These are phyloP conservation scores for Blumeria graminis DNA, from an alignment of 2,329 filamentous ascomycete genomes.

Conservation along the genomic window DNA sequence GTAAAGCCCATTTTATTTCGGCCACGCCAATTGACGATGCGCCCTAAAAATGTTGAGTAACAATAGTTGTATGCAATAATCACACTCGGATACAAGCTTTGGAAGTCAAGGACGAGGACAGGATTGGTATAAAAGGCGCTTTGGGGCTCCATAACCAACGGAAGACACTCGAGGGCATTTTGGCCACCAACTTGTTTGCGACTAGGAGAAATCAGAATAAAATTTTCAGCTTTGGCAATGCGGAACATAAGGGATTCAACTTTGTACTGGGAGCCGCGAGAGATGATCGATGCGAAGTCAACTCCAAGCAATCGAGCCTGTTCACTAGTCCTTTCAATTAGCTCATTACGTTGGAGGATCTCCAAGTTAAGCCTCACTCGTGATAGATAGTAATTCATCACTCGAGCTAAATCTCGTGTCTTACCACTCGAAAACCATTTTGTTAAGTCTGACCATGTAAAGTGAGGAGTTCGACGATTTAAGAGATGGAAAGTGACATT, in stretches of 20 bases:
- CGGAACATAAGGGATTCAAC: slow-evolving; percentile 98
- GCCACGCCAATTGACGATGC: slow-evolving; percentile 70
- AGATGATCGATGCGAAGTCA: slow-evolving; percentile 93
- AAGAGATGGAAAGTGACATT: slow-evolving; percentile 84
- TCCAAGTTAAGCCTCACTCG: slow-evolving; percentile 67
- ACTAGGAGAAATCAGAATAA: slow-evolving; percentile 70
- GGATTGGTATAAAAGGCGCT: slow-evolving; percentile 86
- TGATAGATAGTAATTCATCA: slow-evolving; percentile 53
- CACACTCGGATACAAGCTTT: slow-evolving; percentile 84
- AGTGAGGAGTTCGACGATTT: slow-evolving; percentile 71
- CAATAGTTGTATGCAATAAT: slow-evolving; percentile 99
- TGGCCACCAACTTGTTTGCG: slow-evolving; percentile 80
- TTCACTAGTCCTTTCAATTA: slow-evolving; percentile 74
- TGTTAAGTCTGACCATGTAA: slow-evolving; percentile 55
- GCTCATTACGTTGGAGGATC: slow-evolving; percentile 72
- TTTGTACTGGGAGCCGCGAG: slow-evolving; percentile 88
- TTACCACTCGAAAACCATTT: slow-evolving; percentile 53
- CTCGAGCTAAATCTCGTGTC: slow-evolving; percentile 43
- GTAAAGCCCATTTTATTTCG: slow-evolving; percentile 86
- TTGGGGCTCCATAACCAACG: slow-evolving; percentile 91
- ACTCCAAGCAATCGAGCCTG: slow-evolving; percentile 81
- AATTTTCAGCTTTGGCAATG: slow-evolving; percentile 92
- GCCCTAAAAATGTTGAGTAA: slow-evolving; percentile 85
- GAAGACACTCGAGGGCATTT: slow-evolving; percentile 82
- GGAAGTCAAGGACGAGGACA: slow-evolving; percentile 78